Evolutionary conservation across 306 rosid genomes (phyloP).

Genomic region (Arachis stenosperma): DNA sequence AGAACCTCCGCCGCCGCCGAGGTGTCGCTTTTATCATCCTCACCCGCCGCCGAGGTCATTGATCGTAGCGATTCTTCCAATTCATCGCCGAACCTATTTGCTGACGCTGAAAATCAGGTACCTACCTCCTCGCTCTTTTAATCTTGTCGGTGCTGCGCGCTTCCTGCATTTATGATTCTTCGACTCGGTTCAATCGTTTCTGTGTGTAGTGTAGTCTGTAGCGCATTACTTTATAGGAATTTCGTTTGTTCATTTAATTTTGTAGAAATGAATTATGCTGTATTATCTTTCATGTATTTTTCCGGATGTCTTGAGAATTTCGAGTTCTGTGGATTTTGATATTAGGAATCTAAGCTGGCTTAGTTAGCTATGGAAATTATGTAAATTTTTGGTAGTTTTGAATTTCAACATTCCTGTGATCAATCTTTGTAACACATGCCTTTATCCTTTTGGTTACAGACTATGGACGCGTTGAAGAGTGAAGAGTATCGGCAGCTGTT

Average conservation of each 20-base stretch:
- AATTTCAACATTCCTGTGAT: conserved; percentile 14
- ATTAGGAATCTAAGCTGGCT: conserved; percentile 6
- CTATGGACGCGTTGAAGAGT: conserved; percentile 60
- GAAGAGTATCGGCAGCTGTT: conserved; percentile 97
- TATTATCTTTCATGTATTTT: background rate
- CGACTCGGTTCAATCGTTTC: conserved; percentile 12
- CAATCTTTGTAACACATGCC: conserved; percentile 3
- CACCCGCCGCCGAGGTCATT: conserved; percentile 27
- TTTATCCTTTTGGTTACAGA: conserved; percentile 42
- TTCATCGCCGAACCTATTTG: conserved; percentile 47
- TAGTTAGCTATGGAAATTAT: background rate
- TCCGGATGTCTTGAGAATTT: background rate
- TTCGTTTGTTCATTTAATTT: background rate
- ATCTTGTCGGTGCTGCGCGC: background rate
- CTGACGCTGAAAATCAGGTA: conserved; percentile 65
- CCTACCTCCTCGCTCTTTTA: background rate
- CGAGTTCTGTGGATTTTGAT: conserved; percentile 29
- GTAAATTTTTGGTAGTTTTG: background rate
- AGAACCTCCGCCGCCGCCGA: conserved; percentile 39
- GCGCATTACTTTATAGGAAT: background rate
- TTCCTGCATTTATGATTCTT: conserved; percentile 32
- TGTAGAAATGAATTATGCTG: background rate
- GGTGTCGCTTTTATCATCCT: conserved; percentile 35
- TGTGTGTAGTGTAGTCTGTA: background rate
- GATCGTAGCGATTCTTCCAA: conserved; percentile 53